Evolutionary conservation across 345 rosid species (phyloP).

Genomic region (Eucalyptus viminalis): DNA sequence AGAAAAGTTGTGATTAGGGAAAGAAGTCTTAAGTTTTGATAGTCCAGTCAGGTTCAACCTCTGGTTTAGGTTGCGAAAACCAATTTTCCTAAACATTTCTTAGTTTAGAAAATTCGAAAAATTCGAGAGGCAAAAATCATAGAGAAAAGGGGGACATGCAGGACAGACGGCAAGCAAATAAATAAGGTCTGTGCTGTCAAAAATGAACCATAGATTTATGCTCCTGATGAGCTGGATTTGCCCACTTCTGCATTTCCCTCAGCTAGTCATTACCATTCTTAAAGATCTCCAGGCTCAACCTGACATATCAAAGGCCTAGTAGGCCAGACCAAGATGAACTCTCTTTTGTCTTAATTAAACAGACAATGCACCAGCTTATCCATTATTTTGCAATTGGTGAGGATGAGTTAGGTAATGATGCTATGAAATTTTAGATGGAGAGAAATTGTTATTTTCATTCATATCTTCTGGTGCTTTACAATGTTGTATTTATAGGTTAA

Average conservation of each 20-base stretch:
- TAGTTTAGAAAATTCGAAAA: not conserved
- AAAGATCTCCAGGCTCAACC: not conserved
- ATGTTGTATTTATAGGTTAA: too few species aligned
- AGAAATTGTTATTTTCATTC: too few species aligned
- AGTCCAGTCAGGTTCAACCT: not conserved
- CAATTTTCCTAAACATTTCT: not conserved
- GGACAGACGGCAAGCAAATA: not conserved
- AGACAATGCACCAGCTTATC: not conserved
- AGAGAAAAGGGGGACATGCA: not conserved
- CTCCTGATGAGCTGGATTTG: not conserved
- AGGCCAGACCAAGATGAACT: not conserved
- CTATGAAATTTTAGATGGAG: not conserved
- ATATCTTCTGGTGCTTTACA: too few species aligned
- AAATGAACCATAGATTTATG: not conserved
- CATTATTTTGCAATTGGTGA: fast-evolving
- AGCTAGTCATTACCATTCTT: not conserved
- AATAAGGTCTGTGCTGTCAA: not conserved
- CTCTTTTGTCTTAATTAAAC: not conserved
- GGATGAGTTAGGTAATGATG: not conserved
- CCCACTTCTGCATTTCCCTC: not conserved
- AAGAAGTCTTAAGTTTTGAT: not conserved
- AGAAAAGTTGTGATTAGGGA: not conserved
- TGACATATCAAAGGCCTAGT: not conserved
- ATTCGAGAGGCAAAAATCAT: not conserved
- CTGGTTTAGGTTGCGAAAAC: not conserved